Conservation (phyloP, 1,284 basidiomycete species). For the Dichomitus squalens region DNA sequence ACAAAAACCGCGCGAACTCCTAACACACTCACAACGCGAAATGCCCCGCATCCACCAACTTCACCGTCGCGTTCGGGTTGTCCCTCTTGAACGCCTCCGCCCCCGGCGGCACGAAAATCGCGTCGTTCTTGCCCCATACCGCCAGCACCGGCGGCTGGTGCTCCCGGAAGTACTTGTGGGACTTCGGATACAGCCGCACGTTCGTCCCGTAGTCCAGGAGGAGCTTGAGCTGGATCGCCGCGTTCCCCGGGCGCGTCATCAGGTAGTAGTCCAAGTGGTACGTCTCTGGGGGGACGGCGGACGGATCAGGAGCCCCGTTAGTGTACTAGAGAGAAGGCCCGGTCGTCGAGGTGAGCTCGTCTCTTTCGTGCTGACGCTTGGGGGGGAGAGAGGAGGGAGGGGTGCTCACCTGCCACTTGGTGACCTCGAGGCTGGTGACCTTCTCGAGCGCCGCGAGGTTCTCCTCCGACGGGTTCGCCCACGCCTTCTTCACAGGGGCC, state of each 20-base stretch:
- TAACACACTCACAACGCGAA: conserved; percentile 43
- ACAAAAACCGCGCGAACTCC: neutral
- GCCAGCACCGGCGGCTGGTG: conserved; percentile 44
- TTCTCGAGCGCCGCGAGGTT: conserved; percentile 28
- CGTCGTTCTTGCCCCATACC: conserved; percentile 51
- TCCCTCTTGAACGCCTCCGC: conserved; percentile 47
- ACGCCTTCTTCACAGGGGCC: conserved; percentile 38
- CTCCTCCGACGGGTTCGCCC: conserved; percentile 34
- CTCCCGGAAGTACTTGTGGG: conserved; percentile 46
- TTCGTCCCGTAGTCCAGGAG: conserved; percentile 49
- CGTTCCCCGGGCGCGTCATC: conserved; percentile 40
- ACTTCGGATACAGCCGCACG: conserved; percentile 43
- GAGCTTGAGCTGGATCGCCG: conserved; percentile 44
- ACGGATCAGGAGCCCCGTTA: conserved; percentile 37
- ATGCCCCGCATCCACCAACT: conserved; percentile 48
- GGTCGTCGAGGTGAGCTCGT: neutral
- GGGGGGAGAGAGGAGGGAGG: no score
- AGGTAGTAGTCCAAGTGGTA: conserved; percentile 45
- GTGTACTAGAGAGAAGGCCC: conserved; percentile 37
- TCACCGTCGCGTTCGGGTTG: conserved; percentile 39
- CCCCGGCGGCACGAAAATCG: conserved; percentile 45
- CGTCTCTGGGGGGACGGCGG: conserved; percentile 38
- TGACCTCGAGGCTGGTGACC: conserved; percentile 32
- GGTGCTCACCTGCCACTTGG: conserved; percentile 36
- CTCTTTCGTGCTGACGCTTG: no score